A percentile compares a stretch with the other conserved stretches of the same genome.
Evolutionary conservation across 306 rosid genomes (phyloP).

Genomic region (Neltuma alba): DNA sequence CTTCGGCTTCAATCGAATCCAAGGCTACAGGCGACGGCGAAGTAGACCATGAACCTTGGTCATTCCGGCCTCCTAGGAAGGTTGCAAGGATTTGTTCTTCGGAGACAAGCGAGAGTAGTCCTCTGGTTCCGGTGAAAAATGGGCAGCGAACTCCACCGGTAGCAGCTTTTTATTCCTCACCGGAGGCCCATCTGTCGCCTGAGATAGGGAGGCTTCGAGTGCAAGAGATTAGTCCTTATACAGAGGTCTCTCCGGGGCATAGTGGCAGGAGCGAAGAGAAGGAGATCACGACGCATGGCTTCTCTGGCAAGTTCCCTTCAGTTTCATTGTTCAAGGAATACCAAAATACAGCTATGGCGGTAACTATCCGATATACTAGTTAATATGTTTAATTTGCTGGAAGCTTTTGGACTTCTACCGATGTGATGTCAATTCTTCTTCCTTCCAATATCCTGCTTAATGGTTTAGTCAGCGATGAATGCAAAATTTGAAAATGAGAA

Average conservation of each 20-base stretch:
- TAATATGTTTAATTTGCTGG: not conserved
- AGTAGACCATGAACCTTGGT: conserved; percentile 71
- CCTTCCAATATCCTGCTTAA: not conserved
- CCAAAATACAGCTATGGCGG: conserved; percentile 96
- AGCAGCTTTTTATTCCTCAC: conserved; percentile 46
- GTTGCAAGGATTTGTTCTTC: conserved; percentile 46
- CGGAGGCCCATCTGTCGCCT: conserved; percentile 62
- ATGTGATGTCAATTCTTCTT: not conserved
- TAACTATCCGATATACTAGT: conserved; percentile 25
- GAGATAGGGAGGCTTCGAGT: conserved; percentile 43
- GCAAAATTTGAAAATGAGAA: not conserved
- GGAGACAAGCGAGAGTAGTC: conserved; percentile 48
- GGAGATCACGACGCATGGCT: conserved; percentile 53
- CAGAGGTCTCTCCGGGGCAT: conserved; percentile 49
- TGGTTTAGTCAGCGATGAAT: not conserved
- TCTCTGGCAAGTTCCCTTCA: conserved; percentile 79
- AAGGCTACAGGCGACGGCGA: conserved; percentile 46
- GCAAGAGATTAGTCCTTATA: conserved; percentile 45
- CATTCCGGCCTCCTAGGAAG: conserved; percentile 73
- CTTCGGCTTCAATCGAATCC: not conserved
- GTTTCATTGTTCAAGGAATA: conserved; percentile 90
- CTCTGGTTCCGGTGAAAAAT: conserved; percentile 58
- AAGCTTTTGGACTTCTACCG: not conserved
- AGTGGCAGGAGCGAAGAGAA: conserved; percentile 44
- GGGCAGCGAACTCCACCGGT: conserved; percentile 60